Evolutionary conservation across 140 eudicot genomes (phyloP).

Genomic region (Bidens hawaiensis): DNA sequence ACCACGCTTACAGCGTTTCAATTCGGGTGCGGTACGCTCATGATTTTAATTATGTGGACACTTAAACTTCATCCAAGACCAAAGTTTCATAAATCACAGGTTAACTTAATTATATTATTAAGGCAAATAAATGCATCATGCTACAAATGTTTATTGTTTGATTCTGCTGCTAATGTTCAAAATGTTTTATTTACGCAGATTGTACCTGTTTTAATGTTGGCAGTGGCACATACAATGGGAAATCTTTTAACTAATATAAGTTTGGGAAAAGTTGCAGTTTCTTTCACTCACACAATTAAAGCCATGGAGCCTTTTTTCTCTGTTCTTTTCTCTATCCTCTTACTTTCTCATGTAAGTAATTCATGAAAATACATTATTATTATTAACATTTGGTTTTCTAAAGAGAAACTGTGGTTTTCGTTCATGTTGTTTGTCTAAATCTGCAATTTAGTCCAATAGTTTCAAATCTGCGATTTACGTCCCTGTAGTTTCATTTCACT

Average conservation of each 20-base stretch:
- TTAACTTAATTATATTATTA: neutral
- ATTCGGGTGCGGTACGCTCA: slow-evolving; percentile 70
- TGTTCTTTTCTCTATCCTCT: slow-evolving; percentile 61
- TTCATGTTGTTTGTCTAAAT: no score
- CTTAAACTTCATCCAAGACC: slow-evolving; percentile 68
- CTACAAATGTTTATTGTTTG: neutral
- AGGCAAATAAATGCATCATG: neutral
- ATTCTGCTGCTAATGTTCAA: neutral
- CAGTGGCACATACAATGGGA: slow-evolving; percentile 74
- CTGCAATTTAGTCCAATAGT: no score
- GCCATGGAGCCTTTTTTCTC: slow-evolving; percentile 99
- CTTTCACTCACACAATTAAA: slow-evolving; percentile 96
- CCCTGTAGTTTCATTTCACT: no score
- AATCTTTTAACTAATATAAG: slow-evolving; percentile 85
- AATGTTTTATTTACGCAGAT: slow-evolving; percentile 41
- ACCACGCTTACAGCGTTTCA: slow-evolving; percentile 79
- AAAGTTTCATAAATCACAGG: slow-evolving; percentile 66
- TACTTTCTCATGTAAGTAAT: slow-evolving; percentile 62
- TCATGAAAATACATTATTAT: neutral
- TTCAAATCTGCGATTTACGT: no score
- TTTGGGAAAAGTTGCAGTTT: slow-evolving; percentile 88
- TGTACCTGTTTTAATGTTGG: slow-evolving; percentile 53
- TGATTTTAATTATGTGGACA: slow-evolving; percentile 61
- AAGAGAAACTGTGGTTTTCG: no score
- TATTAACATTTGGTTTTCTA: neutral